These are phyloP conservation scores for Crithidia expoeki DNA, from an alignment of 208 protist genomes.

Conservation along the genomic window DNA sequence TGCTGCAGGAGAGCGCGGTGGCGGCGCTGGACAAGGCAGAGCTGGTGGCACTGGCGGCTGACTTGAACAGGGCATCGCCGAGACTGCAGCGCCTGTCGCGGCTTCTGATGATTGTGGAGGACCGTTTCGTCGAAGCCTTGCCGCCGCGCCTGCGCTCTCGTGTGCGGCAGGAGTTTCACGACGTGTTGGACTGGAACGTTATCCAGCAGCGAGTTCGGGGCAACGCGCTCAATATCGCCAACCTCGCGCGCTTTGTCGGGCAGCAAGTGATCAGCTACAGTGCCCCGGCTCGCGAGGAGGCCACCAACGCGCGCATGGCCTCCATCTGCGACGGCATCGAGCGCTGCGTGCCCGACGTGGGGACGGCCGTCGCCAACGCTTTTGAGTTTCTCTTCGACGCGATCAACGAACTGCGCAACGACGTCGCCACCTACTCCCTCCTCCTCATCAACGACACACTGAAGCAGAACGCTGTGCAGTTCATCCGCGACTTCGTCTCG, in stretches of 20 bases:
- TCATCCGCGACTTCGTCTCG: conserved; percentile 73
- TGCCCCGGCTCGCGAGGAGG: conserved; percentile 59
- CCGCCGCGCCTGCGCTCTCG: conserved; percentile 62
- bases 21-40: conserved; percentile 51
- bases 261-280: conserved; percentile 68
- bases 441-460: conserved; percentile 60
- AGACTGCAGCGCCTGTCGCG: conserved; percentile 48
- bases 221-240: conserved; percentile 53
- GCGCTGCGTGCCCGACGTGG: conserved; percentile 51
- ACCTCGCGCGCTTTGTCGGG: conserved; percentile 69
- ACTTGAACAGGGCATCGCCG: conserved; percentile 63
- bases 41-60: conserved; percentile 44
- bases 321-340: conserved; percentile 55
- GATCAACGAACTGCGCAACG: conserved; percentile 59
- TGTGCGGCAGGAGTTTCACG: conserved; percentile 72
- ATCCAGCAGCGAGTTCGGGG: conserved; percentile 45
- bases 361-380: conserved; percentile 61
- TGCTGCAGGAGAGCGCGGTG: conserved; percentile 26
- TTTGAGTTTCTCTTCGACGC: conserved; percentile 73
- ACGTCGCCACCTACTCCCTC: conserved; percentile 75
- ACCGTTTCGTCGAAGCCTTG: conserved; percentile 66
- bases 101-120: conserved; percentile 57
- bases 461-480: conserved; percentile 63
- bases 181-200: conserved; percentile 77
- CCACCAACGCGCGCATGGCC: conserved; percentile 34